Evolutionary conservation across 495 filamentous ascomycete species (phyloP).

Genomic region (Talaromyces wortmannii): DNA sequence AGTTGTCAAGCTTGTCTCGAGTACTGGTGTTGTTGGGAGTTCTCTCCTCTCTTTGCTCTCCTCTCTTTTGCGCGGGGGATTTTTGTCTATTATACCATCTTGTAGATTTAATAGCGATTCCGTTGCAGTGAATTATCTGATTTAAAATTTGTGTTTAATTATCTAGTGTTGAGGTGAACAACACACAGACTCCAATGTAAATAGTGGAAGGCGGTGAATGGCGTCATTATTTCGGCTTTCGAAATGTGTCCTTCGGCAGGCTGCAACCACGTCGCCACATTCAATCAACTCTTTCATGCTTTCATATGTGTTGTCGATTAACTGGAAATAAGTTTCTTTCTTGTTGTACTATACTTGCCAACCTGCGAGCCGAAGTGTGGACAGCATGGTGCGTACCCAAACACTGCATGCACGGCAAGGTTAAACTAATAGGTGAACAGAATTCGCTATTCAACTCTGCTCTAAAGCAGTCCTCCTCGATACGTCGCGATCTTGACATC

Average conservation of each 20-base stretch:
- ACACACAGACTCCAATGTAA: too few relatives aligned
- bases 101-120: background rate
- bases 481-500: constrained; percentile 75
- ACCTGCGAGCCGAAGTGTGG: too few relatives aligned
- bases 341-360: too few relatives aligned
- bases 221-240: constrained; percentile 23
- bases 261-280: background rate
- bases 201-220: constrained; percentile 29
- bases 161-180: too few relatives aligned
- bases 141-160: too few relatives aligned
- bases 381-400: too few relatives aligned
- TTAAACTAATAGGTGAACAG: constrained; percentile 23
- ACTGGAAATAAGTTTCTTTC: too few relatives aligned
- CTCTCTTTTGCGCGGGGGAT: background rate
- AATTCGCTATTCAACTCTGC: constrained; percentile 95
- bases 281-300: background rate
- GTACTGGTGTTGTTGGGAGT: background rate
- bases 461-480: constrained; percentile 81
- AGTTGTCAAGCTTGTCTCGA: background rate
- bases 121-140: background rate
- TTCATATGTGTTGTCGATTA: too few relatives aligned
- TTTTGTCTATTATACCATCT: background rate
- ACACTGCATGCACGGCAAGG: too few relatives aligned
- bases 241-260: constrained; percentile 26
- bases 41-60: background rate